These are phyloP conservation scores for Aspergillus biplanus DNA, from an alignment of 495 filamentous ascomycete species.

Conservation along the genomic window DNA sequence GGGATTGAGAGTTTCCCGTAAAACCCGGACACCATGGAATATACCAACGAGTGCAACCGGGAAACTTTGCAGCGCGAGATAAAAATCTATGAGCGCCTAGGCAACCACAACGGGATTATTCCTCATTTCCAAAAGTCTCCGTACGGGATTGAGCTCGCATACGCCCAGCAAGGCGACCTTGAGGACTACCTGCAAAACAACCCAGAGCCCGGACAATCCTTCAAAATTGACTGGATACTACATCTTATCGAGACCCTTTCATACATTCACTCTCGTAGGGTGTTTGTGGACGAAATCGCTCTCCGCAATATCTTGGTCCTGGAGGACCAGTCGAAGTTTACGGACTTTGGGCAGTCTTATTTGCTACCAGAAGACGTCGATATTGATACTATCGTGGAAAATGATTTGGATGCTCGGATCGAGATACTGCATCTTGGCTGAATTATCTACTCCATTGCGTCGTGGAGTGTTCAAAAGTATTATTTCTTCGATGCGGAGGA, in stretches of 20 bases:
- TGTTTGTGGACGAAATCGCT: constrained; percentile 27
- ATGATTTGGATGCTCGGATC: constrained; percentile 23
- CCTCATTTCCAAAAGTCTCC: constrained; percentile 20
- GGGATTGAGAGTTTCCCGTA: too few species aligned
- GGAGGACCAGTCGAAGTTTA: constrained; percentile 18
- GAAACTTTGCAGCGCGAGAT: constrained; percentile 23
- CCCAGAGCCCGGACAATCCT: constrained; percentile 15
- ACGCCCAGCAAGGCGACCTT: constrained; percentile 23
- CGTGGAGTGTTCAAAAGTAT: constrained; percentile 26
- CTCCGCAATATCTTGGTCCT: constrained; percentile 26
- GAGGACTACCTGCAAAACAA: constrained; percentile 20
- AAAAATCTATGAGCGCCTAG: constrained; percentile 23
- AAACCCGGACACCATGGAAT: constrained; percentile 11
- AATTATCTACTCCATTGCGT: constrained; percentile 28
- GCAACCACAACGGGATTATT: constrained; percentile 25
- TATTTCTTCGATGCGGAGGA: constrained; percentile 26
- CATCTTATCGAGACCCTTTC: constrained; percentile 19
- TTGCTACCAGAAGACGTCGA: constrained; percentile 24
- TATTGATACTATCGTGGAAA: constrained; percentile 23
- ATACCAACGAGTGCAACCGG: constrained; percentile 23
- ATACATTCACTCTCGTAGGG: constrained; percentile 23
- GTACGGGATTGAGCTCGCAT: constrained; percentile 27
- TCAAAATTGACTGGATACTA: constrained; percentile 20
- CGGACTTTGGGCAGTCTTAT: constrained; percentile 25
- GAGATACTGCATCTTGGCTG: constrained; percentile 29